A percentile compares a stretch with the other conserved stretches of the same genome.
Evolutionary conservation across 352 stramenopile species (phyloP).

Genomic region (Phytophthora podocarpi): DNA sequence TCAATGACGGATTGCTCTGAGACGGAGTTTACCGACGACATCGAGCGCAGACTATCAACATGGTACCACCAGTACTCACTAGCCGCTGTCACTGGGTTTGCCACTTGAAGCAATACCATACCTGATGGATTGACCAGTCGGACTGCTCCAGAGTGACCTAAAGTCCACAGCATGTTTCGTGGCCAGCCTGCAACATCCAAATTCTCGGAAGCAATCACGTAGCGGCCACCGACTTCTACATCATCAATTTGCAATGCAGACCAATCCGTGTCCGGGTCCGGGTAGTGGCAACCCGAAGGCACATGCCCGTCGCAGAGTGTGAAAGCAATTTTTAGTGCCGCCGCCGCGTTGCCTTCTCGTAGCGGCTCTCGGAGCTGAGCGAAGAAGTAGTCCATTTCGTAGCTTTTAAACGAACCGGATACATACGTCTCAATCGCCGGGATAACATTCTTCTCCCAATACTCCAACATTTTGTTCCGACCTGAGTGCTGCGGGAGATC

Average conservation of each 20-base stretch:
- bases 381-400: slow-evolving; percentile 90
- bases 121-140: slow-evolving; percentile 53
- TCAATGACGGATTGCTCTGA: slow-evolving; percentile 49
- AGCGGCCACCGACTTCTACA: slow-evolving; percentile 64
- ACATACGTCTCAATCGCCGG: slow-evolving; percentile 85
- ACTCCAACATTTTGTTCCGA: slow-evolving; percentile 83
- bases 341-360: slow-evolving; percentile 73
- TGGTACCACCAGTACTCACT: slow-evolving; percentile 79
- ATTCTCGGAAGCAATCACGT: slow-evolving; percentile 48
- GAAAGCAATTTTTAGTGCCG: slow-evolving; percentile 81
- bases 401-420: slow-evolving; percentile 82
- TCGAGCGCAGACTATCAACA: slow-evolving; percentile 52
- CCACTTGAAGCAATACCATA: slow-evolving; percentile 69
- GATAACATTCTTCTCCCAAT: slow-evolving; percentile 88
- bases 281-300: slow-evolving; percentile 77
- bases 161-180: slow-evolving; percentile 66
- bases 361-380: slow-evolving; percentile 78
- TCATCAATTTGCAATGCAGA: slow-evolving; percentile 78
- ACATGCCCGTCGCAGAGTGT: slow-evolving; percentile 83
- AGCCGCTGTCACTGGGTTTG: slow-evolving; percentile 50
- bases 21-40: slow-evolving; percentile 18
- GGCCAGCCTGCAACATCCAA: slow-evolving; percentile 48
- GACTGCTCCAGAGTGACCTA: slow-evolving; percentile 60
- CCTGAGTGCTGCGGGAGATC: slow-evolving; percentile 74
- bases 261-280: slow-evolving; percentile 82